Evolutionary conservation across 805 yeast genomes (phyloP).

Genomic region (Komagataella pseudopastoris): DNA sequence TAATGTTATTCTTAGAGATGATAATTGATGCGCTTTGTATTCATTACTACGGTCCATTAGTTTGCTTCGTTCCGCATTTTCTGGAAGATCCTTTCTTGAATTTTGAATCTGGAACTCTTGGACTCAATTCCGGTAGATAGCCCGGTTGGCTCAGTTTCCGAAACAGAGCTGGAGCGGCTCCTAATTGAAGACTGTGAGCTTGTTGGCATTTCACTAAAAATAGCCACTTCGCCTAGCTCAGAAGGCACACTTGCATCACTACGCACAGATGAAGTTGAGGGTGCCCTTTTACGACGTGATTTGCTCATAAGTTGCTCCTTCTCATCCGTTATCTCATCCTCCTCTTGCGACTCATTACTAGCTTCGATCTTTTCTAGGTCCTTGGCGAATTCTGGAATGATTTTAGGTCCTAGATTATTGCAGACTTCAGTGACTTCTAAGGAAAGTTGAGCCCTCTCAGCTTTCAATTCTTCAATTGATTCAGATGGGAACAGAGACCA

Average conservation of each 20-base stretch:
- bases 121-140: not conserved
- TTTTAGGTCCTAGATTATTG: conserved; percentile 69
- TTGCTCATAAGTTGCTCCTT: conserved; percentile 3
- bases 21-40: not conserved
- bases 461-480: conserved; percentile 40
- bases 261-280: not conserved
- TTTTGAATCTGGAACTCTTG: not conserved
- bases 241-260: not conserved
- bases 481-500: conserved; percentile 35
- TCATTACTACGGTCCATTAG: not conserved
- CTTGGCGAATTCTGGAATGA: conserved; percentile 68
- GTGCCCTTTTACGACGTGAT: not conserved
- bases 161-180: not conserved
- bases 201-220: not conserved
- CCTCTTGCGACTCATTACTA: conserved; percentile 7
- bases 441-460: conserved; percentile 47
- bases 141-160: not conserved
- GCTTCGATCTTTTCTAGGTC: conserved; percentile 4
- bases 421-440: conserved; percentile 69
- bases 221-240: not conserved
- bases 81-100: not conserved
- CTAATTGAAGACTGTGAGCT: not conserved
- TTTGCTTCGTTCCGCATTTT: not conserved
- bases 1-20: not conserved
- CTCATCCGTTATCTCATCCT: conserved; percentile 10